These are phyloP conservation scores for Sungouiozyma ichnusensis DNA, from an alignment of 805 yeast species.

Conservation along the genomic window DNA sequence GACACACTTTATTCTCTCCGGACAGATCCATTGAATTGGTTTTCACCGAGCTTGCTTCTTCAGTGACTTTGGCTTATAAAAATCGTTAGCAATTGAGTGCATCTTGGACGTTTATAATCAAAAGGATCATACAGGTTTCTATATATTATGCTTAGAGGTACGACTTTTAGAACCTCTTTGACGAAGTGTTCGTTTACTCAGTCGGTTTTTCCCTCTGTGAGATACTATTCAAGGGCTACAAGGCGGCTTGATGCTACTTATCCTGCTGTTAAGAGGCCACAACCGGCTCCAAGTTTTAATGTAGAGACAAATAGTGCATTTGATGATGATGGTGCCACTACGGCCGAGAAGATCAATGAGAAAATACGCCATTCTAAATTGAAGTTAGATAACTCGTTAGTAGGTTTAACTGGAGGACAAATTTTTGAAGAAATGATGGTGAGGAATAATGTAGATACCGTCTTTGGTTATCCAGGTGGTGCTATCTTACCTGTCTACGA, in stretches of 20 bases:
- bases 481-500: slow-evolving; percentile 97
- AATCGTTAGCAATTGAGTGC: too few species aligned
- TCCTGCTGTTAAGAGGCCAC: slow-evolving; percentile 16
- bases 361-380: slow-evolving; percentile 5
- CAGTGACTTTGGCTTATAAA: too few species aligned
- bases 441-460: slow-evolving; percentile 88
- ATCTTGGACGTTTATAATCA: too few species aligned
- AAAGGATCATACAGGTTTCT: too few species aligned
- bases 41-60: too few species aligned
- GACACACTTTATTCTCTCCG: too few species aligned
- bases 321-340: background rate
- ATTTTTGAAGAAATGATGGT: slow-evolving; percentile 98
- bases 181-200: background rate
- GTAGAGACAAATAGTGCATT: slow-evolving; percentile 9
- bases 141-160: background rate
- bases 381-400: slow-evolving; percentile 70
- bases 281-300: slow-evolving; percentile 30
- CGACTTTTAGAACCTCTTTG: background rate
- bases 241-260: slow-evolving; percentile 1
- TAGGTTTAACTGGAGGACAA: slow-evolving; percentile 97
- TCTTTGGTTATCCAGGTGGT: slow-evolving; percentile 98
- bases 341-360: background rate
- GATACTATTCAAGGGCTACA: background rate
- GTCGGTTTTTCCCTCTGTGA: background rate
- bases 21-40: too few species aligned